A percentile compares a stretch with the other conserved stretches of the same genome.
These are phyloP conservation scores for Neofusicoccum sp. DNA, from an alignment of 2,329 filamentous ascomycete genomes.

Conservation along the genomic window DNA sequence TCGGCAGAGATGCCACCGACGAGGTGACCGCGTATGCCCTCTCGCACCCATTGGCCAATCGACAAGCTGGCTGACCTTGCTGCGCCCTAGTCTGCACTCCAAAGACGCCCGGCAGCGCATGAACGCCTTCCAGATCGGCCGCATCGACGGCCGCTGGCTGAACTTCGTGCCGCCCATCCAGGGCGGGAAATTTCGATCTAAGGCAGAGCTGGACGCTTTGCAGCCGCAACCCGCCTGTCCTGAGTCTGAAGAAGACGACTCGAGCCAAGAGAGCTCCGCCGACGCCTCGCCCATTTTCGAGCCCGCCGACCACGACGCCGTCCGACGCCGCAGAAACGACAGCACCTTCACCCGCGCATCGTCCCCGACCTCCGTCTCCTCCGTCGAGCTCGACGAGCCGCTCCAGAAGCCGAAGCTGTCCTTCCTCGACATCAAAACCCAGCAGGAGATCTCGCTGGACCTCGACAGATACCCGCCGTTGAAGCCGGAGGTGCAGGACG, in stretches of 20 bases:
- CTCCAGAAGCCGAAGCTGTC: slow-evolving; percentile 51
- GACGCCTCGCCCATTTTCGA: slow-evolving; percentile 63
- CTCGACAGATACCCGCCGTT: slow-evolving; percentile 78
- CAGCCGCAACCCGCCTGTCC: not conserved
- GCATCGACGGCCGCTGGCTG: slow-evolving; percentile 76
- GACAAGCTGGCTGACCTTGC: slow-evolving; percentile 21
- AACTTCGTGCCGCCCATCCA: slow-evolving; percentile 94
- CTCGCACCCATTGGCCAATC: not conserved
- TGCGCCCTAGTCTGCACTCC: slow-evolving; percentile 72
- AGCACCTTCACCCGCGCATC: slow-evolving; percentile 43
- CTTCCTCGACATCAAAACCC: slow-evolving; percentile 73
- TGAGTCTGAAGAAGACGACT: slow-evolving; percentile 39
- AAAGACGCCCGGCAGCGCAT: slow-evolving; percentile 73
- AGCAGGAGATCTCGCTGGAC: slow-evolving; percentile 74
- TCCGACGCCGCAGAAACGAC: slow-evolving; percentile 42
- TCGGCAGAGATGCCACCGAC: slow-evolving; percentile 90
- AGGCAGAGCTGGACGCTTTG: slow-evolving; percentile 39
- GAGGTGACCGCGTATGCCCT: slow-evolving; percentile 81
- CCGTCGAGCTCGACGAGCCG: slow-evolving; percentile 45
- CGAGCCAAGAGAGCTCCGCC: slow-evolving; percentile 49
- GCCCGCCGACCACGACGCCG: slow-evolving; percentile 38
- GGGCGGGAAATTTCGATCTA: slow-evolving; percentile 73
- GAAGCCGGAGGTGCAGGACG: slow-evolving; percentile 71
- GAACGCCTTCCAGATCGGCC: slow-evolving; percentile 80
- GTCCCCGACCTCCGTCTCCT: slow-evolving; percentile 64